These are phyloP conservation scores for Thalia dealbata DNA, from an alignment of 176 grass and related monocot species.

Conservation along the genomic window DNA sequence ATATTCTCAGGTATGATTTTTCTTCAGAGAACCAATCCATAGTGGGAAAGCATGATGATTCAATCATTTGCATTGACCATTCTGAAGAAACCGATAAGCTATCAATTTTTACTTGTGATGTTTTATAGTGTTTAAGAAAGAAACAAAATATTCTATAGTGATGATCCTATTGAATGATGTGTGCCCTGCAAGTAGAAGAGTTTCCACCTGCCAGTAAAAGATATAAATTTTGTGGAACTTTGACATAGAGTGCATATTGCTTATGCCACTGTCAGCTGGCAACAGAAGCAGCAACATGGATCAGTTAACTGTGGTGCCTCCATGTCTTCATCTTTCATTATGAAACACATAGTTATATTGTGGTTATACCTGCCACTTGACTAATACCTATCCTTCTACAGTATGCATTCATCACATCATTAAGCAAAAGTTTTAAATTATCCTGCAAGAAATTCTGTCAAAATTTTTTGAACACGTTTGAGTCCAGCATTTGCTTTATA, in stretches of 20 bases:
- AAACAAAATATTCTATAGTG: background rate
- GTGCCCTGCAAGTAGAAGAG: background rate
- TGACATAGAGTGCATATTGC: background rate
- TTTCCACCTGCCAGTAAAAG: background rate
- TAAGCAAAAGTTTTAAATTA: background rate
- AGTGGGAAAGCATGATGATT: conserved; percentile 41
- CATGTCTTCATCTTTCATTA: background rate
- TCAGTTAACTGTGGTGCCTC: background rate
- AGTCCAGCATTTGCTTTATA: background rate
- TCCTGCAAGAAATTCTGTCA: background rate
- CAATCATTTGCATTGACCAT: conserved; percentile 34
- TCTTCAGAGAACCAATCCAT: conserved; percentile 35
- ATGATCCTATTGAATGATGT: background rate
- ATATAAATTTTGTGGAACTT: background rate
- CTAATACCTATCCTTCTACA: background rate
- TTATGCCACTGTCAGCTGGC: background rate
- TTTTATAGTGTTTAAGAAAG: no score
- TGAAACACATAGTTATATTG: background rate
- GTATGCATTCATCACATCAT: background rate
- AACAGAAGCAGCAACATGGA: background rate
- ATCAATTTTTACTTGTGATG: background rate
- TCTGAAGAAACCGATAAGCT: conserved; percentile 33
- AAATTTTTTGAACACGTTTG: background rate
- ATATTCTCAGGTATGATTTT: conserved; percentile 53
- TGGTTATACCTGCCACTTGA: no score